Evolutionary conservation across 139 green algal genomes (phyloP).

Genomic region (Chlorella sp.): DNA sequence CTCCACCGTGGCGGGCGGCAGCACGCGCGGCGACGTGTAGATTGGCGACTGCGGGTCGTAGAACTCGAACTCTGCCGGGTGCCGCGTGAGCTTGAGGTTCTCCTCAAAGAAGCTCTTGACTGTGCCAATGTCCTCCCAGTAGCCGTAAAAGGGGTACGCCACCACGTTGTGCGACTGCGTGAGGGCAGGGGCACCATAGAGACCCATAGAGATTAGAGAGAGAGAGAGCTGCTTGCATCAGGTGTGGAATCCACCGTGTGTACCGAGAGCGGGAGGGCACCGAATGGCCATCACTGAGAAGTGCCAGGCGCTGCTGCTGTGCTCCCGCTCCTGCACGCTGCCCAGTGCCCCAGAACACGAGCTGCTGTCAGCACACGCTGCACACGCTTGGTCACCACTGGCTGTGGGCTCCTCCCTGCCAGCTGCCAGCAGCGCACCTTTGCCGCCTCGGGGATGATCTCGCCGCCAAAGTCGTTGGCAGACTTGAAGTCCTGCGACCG

Average conservation of each 20-base stretch:
- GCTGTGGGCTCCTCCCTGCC: no score
- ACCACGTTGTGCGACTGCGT: conserved; percentile 44
- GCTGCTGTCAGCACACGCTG: no score
- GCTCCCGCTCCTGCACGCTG: no score
- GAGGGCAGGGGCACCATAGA: background rate
- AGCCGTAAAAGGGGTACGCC: conserved; percentile 97
- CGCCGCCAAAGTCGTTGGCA: conserved; percentile 94
- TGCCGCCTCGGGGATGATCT: conserved; percentile 90
- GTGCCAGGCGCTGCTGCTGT: no score
- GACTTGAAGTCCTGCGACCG: conserved; percentile 10
- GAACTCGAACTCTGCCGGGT: conserved; percentile 88
- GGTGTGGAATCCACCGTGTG: no score
- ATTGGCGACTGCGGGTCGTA: conserved; percentile 95
- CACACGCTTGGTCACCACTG: no score
- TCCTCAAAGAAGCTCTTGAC: conserved; percentile 99
- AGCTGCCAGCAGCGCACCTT: no score
- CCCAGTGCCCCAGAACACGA: no score
- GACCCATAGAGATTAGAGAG: no score
- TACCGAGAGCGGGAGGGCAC: no score
- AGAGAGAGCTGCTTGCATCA: no score
- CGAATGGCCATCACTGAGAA: no score
- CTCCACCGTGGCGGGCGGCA: conserved; percentile 91
- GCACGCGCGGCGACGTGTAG: conserved; percentile 96
- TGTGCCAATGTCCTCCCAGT: conserved; percentile 99
- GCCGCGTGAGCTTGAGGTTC: conserved; percentile 89